Conservation (phyloP, 2,329 filamentous ascomycete species). For the Drechslerella stenobrocha region DNA sequence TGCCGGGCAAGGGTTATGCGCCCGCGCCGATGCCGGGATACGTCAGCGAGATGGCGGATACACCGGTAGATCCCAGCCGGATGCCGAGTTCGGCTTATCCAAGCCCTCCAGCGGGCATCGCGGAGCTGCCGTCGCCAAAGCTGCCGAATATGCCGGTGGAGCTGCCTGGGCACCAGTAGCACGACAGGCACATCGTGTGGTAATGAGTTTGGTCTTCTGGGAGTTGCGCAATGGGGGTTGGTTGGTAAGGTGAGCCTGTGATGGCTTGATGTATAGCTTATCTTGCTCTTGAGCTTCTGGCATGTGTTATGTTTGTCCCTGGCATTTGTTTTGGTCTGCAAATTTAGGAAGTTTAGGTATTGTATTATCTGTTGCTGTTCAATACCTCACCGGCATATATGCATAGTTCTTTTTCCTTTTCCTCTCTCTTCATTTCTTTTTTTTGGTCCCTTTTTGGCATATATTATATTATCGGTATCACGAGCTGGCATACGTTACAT, state of each 20-base stretch:
- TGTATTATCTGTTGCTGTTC: background rate
- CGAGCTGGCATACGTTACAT: too few relatives aligned
- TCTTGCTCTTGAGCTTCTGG: too few relatives aligned
- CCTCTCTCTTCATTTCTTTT: too few relatives aligned
- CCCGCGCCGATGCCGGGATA: constrained; percentile 14
- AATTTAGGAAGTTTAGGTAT: too few relatives aligned
- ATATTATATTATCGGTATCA: too few relatives aligned
- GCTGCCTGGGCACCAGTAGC: constrained; percentile 21
- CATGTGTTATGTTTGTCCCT: too few relatives aligned
- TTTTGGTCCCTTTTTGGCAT: too few relatives aligned
- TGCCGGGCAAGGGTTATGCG: constrained; percentile 31
- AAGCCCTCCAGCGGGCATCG: background rate
- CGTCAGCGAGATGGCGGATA: constrained; percentile 37
- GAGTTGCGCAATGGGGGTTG: too few relatives aligned
- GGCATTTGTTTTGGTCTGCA: too few relatives aligned
- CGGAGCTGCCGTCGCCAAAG: constrained; percentile 38
- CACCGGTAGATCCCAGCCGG: constrained; percentile 25
- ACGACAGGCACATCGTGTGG: too few relatives aligned
- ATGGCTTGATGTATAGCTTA: background rate
- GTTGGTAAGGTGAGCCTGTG: too few relatives aligned
- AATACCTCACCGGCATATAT: constrained; percentile 17
- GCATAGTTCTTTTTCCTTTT: constrained; percentile 4
- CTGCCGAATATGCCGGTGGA: constrained; percentile 37
- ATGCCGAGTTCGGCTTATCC: background rate
- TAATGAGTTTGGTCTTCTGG: too few relatives aligned